Conservation (phyloP, 257 asterid species). For the Scutellaria barbata region DNA sequence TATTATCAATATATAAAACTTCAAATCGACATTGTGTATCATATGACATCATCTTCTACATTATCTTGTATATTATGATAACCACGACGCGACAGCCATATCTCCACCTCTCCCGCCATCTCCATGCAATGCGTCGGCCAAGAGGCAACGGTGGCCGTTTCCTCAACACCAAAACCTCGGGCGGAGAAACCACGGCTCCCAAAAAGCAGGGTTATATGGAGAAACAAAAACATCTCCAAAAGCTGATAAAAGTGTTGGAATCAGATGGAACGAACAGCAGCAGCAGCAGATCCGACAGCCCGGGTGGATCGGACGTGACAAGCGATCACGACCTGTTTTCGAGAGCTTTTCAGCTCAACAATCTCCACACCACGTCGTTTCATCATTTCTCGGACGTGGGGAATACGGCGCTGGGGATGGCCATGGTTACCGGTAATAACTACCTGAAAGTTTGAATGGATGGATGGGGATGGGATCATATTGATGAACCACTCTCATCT, state of each 20-base stretch:
- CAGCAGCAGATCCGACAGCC: slow-evolving; percentile 30
- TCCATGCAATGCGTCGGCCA: slow-evolving; percentile 88
- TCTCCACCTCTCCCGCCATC: slow-evolving; percentile 88
- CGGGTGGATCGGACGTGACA: no score
- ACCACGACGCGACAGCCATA: slow-evolving; percentile 52
- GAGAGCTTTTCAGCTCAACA: slow-evolving; percentile 38
- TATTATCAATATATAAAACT: no score
- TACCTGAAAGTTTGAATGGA: slow-evolving; percentile 53
- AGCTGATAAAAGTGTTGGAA: slow-evolving; percentile 51
- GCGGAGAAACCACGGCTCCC: slow-evolving; percentile 20
- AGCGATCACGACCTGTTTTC: slow-evolving; percentile 18
- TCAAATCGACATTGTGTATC: no score
- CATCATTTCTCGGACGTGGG: slow-evolving; percentile 46
- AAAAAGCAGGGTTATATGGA: neutral
- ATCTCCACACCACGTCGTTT: slow-evolving; percentile 32
- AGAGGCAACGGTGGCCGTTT: slow-evolving; percentile 91
- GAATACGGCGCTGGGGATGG: slow-evolving; percentile 33
- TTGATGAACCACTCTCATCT: slow-evolving; percentile 35
- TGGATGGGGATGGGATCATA: slow-evolving; percentile 32
- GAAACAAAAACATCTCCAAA: slow-evolving; percentile 33
- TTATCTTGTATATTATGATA: neutral
- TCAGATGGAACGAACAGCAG: slow-evolving; percentile 41
- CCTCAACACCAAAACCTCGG: slow-evolving; percentile 59
- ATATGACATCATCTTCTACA: no score
- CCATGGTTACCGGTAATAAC: slow-evolving; percentile 36